Evolutionary conservation across 2,329 filamentous ascomycete species (phyloP).

Genomic region (Phaeosphaeriaceae sp.): DNA sequence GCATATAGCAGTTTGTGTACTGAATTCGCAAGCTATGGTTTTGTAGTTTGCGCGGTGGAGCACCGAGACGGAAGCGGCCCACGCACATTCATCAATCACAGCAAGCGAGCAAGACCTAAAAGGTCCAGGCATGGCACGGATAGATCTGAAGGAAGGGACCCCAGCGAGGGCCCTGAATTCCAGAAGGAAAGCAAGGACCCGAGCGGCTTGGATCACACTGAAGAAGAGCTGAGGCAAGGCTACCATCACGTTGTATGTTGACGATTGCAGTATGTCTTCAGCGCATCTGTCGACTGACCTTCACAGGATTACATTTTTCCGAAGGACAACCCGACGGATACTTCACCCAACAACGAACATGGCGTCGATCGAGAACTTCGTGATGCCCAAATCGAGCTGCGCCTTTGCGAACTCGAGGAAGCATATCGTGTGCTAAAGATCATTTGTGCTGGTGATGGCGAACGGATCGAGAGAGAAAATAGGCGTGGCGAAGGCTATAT

Average conservation of each 20-base stretch:
- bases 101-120: constrained; percentile 36
- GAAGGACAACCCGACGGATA: constrained; percentile 57
- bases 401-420: constrained; percentile 70
- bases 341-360: constrained; percentile 61
- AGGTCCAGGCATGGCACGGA: constrained; percentile 27
- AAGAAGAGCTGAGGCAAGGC: constrained; percentile 45
- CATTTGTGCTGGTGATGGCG: constrained; percentile 63
- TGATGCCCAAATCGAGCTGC: constrained; percentile 67
- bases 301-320: constrained; percentile 67
- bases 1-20: constrained; percentile 69
- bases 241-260: constrained; percentile 57
- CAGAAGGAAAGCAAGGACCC: constrained; percentile 32
- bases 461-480: constrained; percentile 60
- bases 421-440: constrained; percentile 63
- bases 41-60: constrained; percentile 70
- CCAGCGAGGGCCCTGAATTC: constrained; percentile 10
- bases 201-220: constrained; percentile 46
- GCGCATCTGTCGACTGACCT: constrained; percentile 13
- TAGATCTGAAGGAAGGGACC: constrained; percentile 7
- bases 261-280: neutral
- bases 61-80: constrained; percentile 71
- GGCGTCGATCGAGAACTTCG: constrained; percentile 68
- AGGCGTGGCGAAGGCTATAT: constrained; percentile 64
- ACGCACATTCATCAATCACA: constrained; percentile 66
- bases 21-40: constrained; percentile 71